Conservation (phyloP, 208 protist species). For the Trypanosoma boissoni region DNA sequence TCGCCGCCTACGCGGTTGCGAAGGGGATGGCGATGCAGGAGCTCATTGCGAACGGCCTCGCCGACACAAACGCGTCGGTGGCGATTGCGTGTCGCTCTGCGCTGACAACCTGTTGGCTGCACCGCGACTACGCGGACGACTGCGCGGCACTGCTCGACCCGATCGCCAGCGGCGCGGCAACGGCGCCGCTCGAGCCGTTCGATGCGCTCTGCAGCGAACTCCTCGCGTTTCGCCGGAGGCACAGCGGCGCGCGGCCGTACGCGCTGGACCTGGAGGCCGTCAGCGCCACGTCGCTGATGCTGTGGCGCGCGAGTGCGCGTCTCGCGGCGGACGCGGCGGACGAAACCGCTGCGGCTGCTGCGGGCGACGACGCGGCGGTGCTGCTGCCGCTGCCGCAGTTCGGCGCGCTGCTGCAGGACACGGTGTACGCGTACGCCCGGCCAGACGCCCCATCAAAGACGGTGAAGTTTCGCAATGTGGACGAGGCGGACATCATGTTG, state of each 20-base stretch:
- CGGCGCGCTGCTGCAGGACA: constrained; percentile 68
- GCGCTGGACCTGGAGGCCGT: constrained; percentile 46
- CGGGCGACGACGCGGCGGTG: constrained; percentile 39
- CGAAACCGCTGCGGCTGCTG: constrained; percentile 35
- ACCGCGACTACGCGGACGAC: constrained; percentile 72
- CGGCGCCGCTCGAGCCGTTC: constrained; percentile 44
- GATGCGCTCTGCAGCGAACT: constrained; percentile 61
- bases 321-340: constrained; percentile 57
- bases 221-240: constrained; percentile 50
- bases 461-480: constrained; percentile 76
- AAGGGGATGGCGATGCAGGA: constrained; percentile 54
- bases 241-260: constrained; percentile 39
- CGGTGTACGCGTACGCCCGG: constrained; percentile 76
- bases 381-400: constrained; percentile 77
- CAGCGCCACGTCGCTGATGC: constrained; percentile 56
- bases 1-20: constrained; percentile 66
- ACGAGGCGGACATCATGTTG: constrained; percentile 84
- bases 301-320: constrained; percentile 75
- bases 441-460: constrained; percentile 64
- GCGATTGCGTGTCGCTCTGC: constrained; percentile 71
- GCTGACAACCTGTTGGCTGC: constrained; percentile 82
- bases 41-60: constrained; percentile 56
- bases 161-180: constrained; percentile 42
- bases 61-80: constrained; percentile 65
- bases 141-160: constrained; percentile 62